Evolutionary conservation across 2,329 filamentous ascomycete species (phyloP).

Genomic region (Chaetoscypha palmicola): DNA sequence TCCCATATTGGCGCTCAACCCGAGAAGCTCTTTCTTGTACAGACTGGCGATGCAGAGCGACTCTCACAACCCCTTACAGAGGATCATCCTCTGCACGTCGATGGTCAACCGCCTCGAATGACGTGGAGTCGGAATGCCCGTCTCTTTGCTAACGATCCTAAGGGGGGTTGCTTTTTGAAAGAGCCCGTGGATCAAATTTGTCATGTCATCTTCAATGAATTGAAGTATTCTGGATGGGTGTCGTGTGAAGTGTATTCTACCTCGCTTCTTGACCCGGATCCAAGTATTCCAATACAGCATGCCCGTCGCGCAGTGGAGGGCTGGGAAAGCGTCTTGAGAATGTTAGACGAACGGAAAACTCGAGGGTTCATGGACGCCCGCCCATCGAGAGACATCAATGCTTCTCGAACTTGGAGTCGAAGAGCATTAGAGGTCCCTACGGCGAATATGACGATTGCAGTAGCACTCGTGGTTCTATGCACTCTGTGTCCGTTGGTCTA

Average conservation of each 20-base stretch:
- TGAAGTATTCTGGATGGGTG: not conserved
- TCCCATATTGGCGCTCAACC: slow-evolving; percentile 40
- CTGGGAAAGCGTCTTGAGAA: not conserved
- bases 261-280: not conserved
- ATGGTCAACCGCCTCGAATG: slow-evolving; percentile 57
- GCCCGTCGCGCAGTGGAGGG: not conserved
- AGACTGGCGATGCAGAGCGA: slow-evolving; percentile 66
- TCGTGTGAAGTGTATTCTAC: not conserved
- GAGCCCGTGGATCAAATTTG: not conserved
- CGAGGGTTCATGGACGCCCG: not conserved
- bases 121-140: slow-evolving; percentile 71
- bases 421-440: too few species aligned
- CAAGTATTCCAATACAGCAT: not conserved
- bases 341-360: not conserved
- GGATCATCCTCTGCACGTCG: slow-evolving; percentile 51
- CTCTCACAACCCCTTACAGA: slow-evolving; percentile 49
- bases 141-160: slow-evolving; percentile 58
- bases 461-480: not conserved
- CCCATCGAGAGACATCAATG: not conserved
- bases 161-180: slow-evolving; percentile 35
- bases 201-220: not conserved
- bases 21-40: slow-evolving; percentile 66
- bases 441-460: not conserved
- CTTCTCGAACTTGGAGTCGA: not conserved
- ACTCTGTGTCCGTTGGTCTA: not conserved